Conservation (phyloP, 2,329 filamentous ascomycete species). For the Graphium sp. region DNA sequence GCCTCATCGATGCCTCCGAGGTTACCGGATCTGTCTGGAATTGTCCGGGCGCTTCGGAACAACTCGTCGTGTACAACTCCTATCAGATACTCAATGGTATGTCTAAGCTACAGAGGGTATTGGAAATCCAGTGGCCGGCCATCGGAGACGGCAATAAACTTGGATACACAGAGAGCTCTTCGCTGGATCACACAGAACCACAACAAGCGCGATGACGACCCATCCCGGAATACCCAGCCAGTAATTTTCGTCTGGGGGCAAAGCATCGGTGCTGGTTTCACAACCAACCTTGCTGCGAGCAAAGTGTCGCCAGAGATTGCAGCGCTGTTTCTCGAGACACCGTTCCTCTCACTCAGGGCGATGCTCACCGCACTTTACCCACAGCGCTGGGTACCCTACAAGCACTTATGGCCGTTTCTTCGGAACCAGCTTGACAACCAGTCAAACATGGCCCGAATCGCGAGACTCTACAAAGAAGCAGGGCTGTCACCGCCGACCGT, state of each 20-base stretch:
- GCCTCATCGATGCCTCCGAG: constrained; percentile 40
- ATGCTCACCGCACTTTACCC: constrained; percentile 63
- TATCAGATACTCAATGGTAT: constrained; percentile 36
- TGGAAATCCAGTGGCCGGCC: constrained; percentile 62
- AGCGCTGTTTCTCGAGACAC: constrained; percentile 55
- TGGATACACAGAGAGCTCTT: constrained; percentile 49
- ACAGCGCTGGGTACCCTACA: constrained; percentile 65
- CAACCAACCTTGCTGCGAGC: constrained; percentile 38
- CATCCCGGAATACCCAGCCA: constrained; percentile 10
- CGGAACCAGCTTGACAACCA: constrained; percentile 43
- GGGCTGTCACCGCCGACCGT: constrained; percentile 15
- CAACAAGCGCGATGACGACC: constrained; percentile 8
- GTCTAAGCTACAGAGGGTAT: constrained; percentile 52
- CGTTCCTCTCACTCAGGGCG: constrained; percentile 51
- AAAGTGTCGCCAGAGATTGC: constrained; percentile 19
- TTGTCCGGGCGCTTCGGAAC: constrained; percentile 27
- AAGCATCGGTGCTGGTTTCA: constrained; percentile 58
- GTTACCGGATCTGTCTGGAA: constrained; percentile 36
- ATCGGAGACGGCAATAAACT: constrained; percentile 52
- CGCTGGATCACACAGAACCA: constrained; percentile 38
- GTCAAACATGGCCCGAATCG: constrained; percentile 28
- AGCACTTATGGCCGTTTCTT: constrained; percentile 57
- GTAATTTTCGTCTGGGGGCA: constrained; percentile 57
- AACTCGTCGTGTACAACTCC: too few relatives aligned
- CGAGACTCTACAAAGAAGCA: constrained; percentile 12